A percentile compares a stretch with the other conserved stretches of the same genome.
Conservation (phyloP, 768 basidiomycete species). For the Pisolithus tinctorius region DNA sequence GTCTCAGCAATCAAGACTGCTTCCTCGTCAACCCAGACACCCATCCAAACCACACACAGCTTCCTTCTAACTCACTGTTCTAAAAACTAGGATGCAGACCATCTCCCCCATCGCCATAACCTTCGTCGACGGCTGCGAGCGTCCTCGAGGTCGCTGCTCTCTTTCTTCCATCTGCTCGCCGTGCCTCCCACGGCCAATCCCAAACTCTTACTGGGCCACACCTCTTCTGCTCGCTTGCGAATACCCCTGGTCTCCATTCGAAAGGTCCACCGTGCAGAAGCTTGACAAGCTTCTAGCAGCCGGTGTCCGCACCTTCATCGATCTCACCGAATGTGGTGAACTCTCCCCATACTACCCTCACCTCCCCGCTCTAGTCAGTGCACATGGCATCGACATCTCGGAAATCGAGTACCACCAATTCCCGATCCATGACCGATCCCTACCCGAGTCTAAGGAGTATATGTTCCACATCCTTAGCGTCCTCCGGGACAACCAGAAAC, state of each 20-base stretch:
- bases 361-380: constrained; percentile 45
- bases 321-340: constrained; percentile 78
- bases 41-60: constrained; percentile 5
- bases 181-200: constrained; percentile 50
- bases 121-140: constrained; percentile 3
- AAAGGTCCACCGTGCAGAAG: constrained; percentile 49
- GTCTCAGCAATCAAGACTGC: not conserved
- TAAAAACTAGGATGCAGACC: constrained; percentile 6
- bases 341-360: constrained; percentile 57
- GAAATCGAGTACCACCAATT: constrained; percentile 72
- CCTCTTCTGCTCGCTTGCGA: constrained; percentile 70
- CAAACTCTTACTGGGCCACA: constrained; percentile 85
- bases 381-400: constrained; percentile 47
- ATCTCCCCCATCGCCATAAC: constrained; percentile 10
- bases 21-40: not conserved
- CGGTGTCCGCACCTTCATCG: constrained; percentile 76
- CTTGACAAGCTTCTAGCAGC: constrained; percentile 65
- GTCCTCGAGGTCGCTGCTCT: constrained; percentile 13
- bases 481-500: constrained; percentile 50
- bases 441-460: constrained; percentile 53
- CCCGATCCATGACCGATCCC: constrained; percentile 66
- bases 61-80: not conserved
- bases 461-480: constrained; percentile 55
- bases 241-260: constrained; percentile 67
- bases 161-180: constrained; percentile 11